Percentiles rank a stretch among this genome's conserved stretches.
phyloP scores from a whole-genome alignment of 176 grass and related monocot species.

The Dactylis glomerata region DNA sequence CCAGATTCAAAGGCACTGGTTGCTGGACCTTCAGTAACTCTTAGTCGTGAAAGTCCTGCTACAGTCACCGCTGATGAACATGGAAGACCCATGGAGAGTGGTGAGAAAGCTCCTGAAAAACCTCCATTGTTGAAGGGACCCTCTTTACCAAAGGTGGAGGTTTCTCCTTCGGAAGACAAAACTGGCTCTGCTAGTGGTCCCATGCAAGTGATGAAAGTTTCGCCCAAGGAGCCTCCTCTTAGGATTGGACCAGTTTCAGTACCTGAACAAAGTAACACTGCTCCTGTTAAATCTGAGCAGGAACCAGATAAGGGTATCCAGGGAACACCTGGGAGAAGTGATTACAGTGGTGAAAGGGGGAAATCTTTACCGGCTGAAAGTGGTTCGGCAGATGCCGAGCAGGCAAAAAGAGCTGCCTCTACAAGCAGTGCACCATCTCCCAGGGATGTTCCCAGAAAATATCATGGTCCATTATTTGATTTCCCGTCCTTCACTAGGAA shows the following conservation, averaged over 20 bases:
- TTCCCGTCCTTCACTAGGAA: constrained; percentile 95
- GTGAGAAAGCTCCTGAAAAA: constrained; percentile 52
- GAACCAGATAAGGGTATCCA: constrained; percentile 65
- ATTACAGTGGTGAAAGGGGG: constrained; percentile 65
- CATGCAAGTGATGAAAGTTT: constrained; percentile 42
- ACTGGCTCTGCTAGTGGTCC: constrained; percentile 28
- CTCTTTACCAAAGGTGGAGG: constrained; percentile 66
- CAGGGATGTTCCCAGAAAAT: constrained; percentile 76
- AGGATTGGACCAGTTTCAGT: constrained; percentile 49
- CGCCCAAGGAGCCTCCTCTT: constrained; percentile 63
- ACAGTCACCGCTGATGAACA: constrained; percentile 40
- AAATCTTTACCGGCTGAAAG: constrained; percentile 67
- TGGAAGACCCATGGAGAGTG: constrained; percentile 42
- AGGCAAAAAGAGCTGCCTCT: constrained; percentile 57
- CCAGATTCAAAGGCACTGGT: constrained; percentile 45
- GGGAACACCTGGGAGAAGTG: constrained; percentile 54
- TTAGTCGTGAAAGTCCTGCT: constrained; percentile 31
- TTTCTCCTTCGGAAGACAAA: constrained; percentile 61
- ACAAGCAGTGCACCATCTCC: constrained; percentile 53
- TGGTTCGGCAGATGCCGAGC: constrained; percentile 53
- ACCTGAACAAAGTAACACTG: constrained; percentile 40
- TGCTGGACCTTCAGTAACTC: constrained; percentile 24
- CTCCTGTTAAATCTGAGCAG: constrained; percentile 83
- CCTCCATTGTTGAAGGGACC: constrained; percentile 33
- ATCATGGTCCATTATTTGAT: constrained; percentile 95